Conservation (phyloP, 129 eudicot species). For the Lactuca sativa region DNA sequence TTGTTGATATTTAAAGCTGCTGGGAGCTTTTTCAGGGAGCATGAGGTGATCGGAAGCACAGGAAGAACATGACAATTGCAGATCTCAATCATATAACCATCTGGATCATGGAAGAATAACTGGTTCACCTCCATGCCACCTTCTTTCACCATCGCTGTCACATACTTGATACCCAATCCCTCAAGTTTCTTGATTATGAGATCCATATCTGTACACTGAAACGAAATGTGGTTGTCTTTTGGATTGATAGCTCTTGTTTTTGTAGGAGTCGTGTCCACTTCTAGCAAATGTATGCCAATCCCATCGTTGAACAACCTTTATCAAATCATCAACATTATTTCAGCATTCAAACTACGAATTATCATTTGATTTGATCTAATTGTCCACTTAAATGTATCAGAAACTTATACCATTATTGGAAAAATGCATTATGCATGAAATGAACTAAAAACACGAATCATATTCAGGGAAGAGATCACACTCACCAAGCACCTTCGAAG, state of each 20-base stretch:
- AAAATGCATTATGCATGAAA: background rate
- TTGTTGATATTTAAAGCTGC: background rate
- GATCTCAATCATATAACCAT: conserved; percentile 81
- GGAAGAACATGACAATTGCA: conserved; percentile 87
- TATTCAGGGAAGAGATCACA: background rate
- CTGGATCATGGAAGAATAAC: conserved; percentile 76
- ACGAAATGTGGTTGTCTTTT: conserved; percentile 82
- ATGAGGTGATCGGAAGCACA: conserved; percentile 54
- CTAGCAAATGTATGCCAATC: conserved; percentile 71
- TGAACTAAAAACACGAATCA: too few species aligned
- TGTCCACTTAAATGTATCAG: too few species aligned
- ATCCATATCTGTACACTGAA: conserved; percentile 66
- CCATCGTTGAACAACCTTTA: conserved; percentile 68
- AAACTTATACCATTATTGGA: too few species aligned
- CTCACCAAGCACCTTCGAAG: conserved; percentile 88
- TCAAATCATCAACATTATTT: background rate
- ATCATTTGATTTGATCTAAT: background rate
- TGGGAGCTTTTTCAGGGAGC: conserved; percentile 46
- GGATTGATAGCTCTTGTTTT: conserved; percentile 56
- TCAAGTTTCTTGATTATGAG: conserved; percentile 45
- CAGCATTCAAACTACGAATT: background rate
- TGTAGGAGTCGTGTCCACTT: conserved; percentile 37
- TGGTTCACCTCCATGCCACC: conserved; percentile 71
- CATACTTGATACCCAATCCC: conserved; percentile 47
- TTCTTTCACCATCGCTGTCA: conserved; percentile 61